These are phyloP conservation scores for Pseudogymnoascus sp. DNA, from an alignment of 2,329 filamentous ascomycete genomes.

Conservation along the genomic window DNA sequence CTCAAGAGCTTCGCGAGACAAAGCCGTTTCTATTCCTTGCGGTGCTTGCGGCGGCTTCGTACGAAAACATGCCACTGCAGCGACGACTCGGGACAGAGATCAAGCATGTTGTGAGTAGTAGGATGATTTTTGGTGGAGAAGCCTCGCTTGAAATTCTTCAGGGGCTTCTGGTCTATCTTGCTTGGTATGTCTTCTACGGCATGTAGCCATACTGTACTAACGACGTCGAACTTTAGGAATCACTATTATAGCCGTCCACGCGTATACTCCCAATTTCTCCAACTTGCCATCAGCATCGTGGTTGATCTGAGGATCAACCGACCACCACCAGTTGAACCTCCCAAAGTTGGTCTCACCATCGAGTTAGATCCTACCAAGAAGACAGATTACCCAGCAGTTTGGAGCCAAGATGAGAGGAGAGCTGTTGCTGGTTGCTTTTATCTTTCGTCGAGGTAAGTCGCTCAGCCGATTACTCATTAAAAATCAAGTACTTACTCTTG, in stretches of 20 bases:
- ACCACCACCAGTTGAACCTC: slow-evolving; percentile 13
- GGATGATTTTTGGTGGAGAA: slow-evolving; percentile 12
- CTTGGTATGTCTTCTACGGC: neutral
- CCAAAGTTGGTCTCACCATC: neutral
- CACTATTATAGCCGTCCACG: neutral
- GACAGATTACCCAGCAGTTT: slow-evolving; percentile 14
- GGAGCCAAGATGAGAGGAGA: slow-evolving; percentile 35
- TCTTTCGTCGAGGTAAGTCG: slow-evolving; percentile 28
- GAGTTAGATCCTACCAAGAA: slow-evolving; percentile 12
- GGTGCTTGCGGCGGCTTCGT: slow-evolving; percentile 19
- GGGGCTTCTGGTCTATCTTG: neutral
- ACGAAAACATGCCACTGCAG: slow-evolving; percentile 29
- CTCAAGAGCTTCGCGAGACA: slow-evolving; percentile 22
- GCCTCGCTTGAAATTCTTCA: slow-evolving; percentile 10
- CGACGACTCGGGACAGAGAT: slow-evolving; percentile 28
- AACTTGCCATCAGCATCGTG: neutral
- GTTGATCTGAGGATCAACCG: slow-evolving; percentile 24
- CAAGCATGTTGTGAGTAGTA: slow-evolving; percentile 27
- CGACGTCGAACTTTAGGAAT: neutral
- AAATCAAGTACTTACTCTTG: neutral
- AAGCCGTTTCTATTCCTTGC: slow-evolving; percentile 8
- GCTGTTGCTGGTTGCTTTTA: slow-evolving; percentile 38
- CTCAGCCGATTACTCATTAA: neutral
- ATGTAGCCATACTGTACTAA: neutral
- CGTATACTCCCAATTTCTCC: neutral